These are phyloP conservation scores for Rutstroemia sp. DNA, from an alignment of 2,329 filamentous ascomycete genomes.

Conservation along the genomic window DNA sequence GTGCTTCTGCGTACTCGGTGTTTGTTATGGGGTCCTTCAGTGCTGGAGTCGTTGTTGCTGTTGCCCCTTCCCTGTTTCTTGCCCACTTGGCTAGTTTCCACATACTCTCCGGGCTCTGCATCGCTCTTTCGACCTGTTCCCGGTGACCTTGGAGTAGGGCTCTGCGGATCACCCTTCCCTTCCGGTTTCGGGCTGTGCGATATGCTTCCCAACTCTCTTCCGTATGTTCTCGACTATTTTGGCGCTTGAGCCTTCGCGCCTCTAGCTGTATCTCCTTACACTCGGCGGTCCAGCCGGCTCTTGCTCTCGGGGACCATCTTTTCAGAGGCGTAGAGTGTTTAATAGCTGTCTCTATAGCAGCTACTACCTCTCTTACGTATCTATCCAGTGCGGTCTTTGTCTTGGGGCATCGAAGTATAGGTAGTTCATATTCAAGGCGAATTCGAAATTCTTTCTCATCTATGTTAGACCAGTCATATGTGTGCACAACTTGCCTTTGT, in stretches of 20 bases:
- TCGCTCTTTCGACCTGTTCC: slow-evolving; percentile 10
- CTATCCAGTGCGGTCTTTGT: too few relatives aligned
- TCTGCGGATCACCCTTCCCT: background rate
- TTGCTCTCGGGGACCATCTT: slow-evolving; percentile 7
- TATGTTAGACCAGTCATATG: too few relatives aligned
- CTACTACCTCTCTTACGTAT: too few relatives aligned
- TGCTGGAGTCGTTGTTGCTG: too few relatives aligned
- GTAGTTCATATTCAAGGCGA: too few relatives aligned
- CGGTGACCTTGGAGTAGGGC: background rate
- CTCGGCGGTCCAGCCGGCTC: slow-evolving; percentile 1
- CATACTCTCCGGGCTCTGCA: slow-evolving; percentile 5
- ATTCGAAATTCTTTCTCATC: too few relatives aligned
- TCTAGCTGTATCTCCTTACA: slow-evolving; percentile 4
- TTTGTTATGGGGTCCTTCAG: too few relatives aligned
- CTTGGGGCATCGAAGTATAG: too few relatives aligned
- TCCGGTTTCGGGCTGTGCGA: slow-evolving; percentile 10
- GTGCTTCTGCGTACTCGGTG: too few relatives aligned
- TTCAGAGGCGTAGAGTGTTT: slow-evolving; percentile 1
- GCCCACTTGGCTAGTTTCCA: slow-evolving; percentile 7
- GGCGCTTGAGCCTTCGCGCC: background rate
- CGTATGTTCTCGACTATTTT: background rate
- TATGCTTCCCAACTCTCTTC: slow-evolving; percentile 12
- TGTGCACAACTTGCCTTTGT: too few relatives aligned
- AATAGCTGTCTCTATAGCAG: background rate
- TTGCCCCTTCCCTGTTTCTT: slow-evolving; percentile 7